Base-by-base conservation (phyloP, 1,284 basidiomycete species). In the Cryptococcus sp. region DNA sequence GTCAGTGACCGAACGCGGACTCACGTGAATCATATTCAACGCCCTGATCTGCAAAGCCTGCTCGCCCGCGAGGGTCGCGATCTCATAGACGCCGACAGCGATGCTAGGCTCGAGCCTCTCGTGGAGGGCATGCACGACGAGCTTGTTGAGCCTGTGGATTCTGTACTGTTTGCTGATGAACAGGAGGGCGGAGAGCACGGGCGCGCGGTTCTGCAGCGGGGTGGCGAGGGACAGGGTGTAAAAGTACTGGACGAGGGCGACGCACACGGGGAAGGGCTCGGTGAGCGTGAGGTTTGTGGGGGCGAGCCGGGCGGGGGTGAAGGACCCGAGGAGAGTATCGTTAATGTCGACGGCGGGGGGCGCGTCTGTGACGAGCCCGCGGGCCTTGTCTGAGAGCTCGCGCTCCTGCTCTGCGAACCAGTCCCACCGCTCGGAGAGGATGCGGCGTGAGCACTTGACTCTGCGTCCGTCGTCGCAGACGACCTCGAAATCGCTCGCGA, bases 81-180 rank as follows among this genome's bases (percentile, higher is more conserved):
- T 90, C 72, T 95, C 92, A 72, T 95, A 94, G 24, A 96, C 87
- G 42, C 88, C 89, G 9, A 94, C 88, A 13, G 89, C 89, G 8
- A 87, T 89, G 8, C 85, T 83, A 61, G 89, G 88, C 42, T 87
- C 88, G 23, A 97, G 77, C 16, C 88, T 84, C 36, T 86, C 83
- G 70, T 98, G 94, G 83, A 97, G 89, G 1, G 91, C 90, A 73
- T 98, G 93, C 62, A 88, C 87, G 13, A 92, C 89, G 35, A 95
- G 81, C 11, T 79, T 80, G 61, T 86, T 83, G 20, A 98, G 79
- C 67, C 93, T 86, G 2, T 82, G 76, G 52, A 97, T 81, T 40
- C 85, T 80, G 77, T 97, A 98, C 54, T 87, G 89, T 59, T 85
- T 88, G 2, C 89, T 83, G 15, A 98, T 80, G 54, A 96, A 82